These are phyloP conservation scores for Echria macrotheca DNA, from an alignment of 495 filamentous ascomycete species.

Conservation along the genomic window DNA sequence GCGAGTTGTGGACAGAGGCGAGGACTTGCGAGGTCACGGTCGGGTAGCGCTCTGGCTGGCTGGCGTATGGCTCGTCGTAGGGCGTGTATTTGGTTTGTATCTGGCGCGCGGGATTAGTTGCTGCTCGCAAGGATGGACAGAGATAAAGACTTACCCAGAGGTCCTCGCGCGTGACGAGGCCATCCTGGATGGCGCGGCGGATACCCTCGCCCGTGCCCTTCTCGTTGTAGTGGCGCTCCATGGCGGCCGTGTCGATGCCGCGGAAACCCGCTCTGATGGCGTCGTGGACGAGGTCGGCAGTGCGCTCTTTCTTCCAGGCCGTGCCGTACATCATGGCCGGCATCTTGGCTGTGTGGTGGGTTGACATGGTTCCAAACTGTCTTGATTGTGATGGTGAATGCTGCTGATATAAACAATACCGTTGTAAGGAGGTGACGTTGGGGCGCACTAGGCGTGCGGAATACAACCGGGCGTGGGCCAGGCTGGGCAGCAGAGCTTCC, in stretches of 20 bases:
- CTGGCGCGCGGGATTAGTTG: constrained; percentile 33
- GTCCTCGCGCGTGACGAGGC: constrained; percentile 52
- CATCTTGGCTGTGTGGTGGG: constrained; percentile 21
- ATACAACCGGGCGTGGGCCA: too few species aligned
- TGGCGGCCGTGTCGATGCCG: constrained; percentile 72
- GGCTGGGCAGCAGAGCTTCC: too few species aligned
- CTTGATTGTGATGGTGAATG: too few species aligned
- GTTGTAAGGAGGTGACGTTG: too few species aligned
- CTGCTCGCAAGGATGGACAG: neutral
- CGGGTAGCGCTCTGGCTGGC: constrained; percentile 59
- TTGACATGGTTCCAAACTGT: too few species aligned
- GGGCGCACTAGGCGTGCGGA: too few species aligned
- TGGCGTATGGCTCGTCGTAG: constrained; percentile 48
- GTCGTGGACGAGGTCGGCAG: constrained; percentile 59
- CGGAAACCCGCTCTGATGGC: constrained; percentile 68
- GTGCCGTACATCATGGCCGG: constrained; percentile 73
- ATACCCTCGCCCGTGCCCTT: constrained; percentile 63
- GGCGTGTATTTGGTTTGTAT: constrained; percentile 81
- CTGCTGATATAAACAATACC: too few species aligned
- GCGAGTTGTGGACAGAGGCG: constrained; percentile 59
- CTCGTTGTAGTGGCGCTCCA: constrained; percentile 75
- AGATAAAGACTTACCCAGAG: constrained; percentile 37
- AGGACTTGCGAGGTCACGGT: constrained; percentile 57
- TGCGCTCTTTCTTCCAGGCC: constrained; percentile 78
- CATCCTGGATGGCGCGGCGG: constrained; percentile 50